Evolutionary conservation across 2,329 filamentous ascomycete genomes (phyloP).

Genomic region (Ascosphaera apis): DNA sequence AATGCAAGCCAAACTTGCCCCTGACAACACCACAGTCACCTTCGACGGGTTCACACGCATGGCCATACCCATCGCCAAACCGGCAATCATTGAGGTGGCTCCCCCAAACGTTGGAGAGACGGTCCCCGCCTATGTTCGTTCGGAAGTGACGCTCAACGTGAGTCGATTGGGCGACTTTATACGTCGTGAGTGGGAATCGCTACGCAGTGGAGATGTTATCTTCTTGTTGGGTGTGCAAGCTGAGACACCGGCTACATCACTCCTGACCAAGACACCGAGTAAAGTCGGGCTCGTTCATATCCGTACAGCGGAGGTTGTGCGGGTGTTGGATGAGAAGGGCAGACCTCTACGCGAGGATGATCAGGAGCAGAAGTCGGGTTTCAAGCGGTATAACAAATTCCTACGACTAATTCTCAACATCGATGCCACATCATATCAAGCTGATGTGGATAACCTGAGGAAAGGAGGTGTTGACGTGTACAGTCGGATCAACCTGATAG

Average conservation of each 20-base stretch:
- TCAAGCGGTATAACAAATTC: constrained; percentile 25
- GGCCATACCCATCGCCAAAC: constrained; percentile 68
- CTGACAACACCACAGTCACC: constrained; percentile 37
- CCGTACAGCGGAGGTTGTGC: constrained; percentile 64
- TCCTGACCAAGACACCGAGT: constrained; percentile 11
- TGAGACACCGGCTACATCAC: constrained; percentile 13
- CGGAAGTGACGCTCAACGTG: constrained; percentile 68
- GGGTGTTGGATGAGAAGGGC: constrained; percentile 68
- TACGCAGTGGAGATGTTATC: constrained; percentile 70
- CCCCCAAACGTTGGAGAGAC: constrained; percentile 64
- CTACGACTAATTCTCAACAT: constrained; percentile 59
- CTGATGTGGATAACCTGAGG: constrained; percentile 43
- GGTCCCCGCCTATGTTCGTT: constrained; percentile 61
- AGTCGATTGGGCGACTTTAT: constrained; percentile 53
- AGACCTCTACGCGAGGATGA: constrained; percentile 39
- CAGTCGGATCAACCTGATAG: constrained; percentile 60
- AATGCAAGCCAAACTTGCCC: constrained; percentile 44
- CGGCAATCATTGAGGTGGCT: constrained; percentile 66
- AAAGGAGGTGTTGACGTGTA: constrained; percentile 59
- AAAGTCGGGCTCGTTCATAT: constrained; percentile 46
- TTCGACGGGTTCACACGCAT: constrained; percentile 81
- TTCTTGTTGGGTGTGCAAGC: constrained; percentile 62
- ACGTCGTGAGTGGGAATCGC: constrained; percentile 68
- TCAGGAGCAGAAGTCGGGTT: constrained; percentile 30
- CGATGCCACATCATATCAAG: constrained; percentile 54